These are phyloP conservation scores for Iberis amara DNA, from an alignment of 441 rosid species.

Conservation along the genomic window DNA sequence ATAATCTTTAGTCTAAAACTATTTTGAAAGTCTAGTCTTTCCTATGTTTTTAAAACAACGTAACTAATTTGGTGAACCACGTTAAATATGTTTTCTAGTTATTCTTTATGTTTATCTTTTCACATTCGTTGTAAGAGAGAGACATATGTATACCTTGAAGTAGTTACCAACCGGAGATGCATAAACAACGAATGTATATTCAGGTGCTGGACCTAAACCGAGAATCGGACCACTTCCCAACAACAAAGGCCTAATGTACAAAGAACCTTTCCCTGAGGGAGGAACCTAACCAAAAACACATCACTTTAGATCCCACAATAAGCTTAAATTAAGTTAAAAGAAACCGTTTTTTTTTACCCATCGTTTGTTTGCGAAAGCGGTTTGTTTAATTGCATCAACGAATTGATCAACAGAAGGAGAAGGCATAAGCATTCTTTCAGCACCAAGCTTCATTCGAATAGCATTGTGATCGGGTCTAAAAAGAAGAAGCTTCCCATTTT, in stretches of 20 bases:
- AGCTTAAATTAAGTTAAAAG: neutral
- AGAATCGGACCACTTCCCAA: slow-evolving; percentile 78
- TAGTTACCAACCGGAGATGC: slow-evolving; percentile 82
- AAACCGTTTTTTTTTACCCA: slow-evolving; percentile 47
- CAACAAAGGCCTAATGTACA: slow-evolving; percentile 80
- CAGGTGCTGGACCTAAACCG: slow-evolving; percentile 79
- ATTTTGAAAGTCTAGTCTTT: too few relatives aligned
- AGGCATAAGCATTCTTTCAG: slow-evolving; percentile 84
- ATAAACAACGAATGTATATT: slow-evolving; percentile 67
- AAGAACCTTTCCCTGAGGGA: slow-evolving; percentile 79
- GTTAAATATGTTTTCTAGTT: too few relatives aligned
- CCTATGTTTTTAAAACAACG: too few relatives aligned
- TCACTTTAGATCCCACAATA: slow-evolving; percentile 17
- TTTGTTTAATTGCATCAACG: slow-evolving; percentile 58
- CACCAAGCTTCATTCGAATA: slow-evolving; percentile 55
- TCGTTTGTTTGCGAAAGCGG: slow-evolving; percentile 57
- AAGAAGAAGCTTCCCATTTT: slow-evolving; percentile 52
- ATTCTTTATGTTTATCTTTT: too few relatives aligned
- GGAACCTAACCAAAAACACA: slow-evolving; percentile 49
- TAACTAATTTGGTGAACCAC: too few relatives aligned
- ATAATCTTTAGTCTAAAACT: too few relatives aligned
- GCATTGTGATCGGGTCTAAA: slow-evolving; percentile 77
- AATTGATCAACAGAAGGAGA: slow-evolving; percentile 69
- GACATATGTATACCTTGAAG: slow-evolving; percentile 45
- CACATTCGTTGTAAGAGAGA: too few relatives aligned